Conservation (phyloP, 257 asterid species). For the Solanum tacnaense region DNA sequence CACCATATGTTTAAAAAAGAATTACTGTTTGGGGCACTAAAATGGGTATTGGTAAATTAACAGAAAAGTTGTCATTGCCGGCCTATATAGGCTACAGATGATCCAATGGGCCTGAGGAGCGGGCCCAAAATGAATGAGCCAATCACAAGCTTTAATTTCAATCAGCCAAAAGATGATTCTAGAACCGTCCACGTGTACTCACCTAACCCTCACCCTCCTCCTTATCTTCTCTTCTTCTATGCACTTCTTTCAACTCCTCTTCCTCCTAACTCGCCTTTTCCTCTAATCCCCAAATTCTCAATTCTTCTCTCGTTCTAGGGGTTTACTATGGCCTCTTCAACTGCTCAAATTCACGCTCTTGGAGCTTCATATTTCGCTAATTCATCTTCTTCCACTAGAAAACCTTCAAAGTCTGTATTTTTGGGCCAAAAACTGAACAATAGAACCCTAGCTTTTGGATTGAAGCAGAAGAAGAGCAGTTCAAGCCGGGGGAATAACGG, state of each 20-base stretch:
- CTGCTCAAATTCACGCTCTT: constrained; percentile 58
- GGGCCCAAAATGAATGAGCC: background rate
- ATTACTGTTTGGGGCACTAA: background rate
- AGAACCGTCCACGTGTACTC: constrained; percentile 32
- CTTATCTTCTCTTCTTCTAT: constrained; percentile 8
- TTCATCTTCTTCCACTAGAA: constrained; percentile 19
- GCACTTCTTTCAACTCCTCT: background rate
- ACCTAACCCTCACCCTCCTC: constrained; percentile 25
- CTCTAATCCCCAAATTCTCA: background rate
- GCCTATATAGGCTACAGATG: background rate
- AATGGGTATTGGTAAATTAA: background rate
- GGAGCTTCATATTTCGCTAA: constrained; percentile 28
- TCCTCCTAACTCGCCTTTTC: constrained; percentile 11
- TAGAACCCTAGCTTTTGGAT: constrained; percentile 16
- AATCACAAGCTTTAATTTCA: background rate
- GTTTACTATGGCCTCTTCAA: background rate
- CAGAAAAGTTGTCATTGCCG: background rate
- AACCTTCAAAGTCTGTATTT: constrained; percentile 26
- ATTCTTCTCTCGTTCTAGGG: background rate
- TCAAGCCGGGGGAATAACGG: constrained; percentile 7
- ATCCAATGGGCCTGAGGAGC: background rate
- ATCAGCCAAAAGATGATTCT: constrained; percentile 12
- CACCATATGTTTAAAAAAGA: too few species aligned
- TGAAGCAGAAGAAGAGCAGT: constrained; percentile 32
- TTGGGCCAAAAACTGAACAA: constrained; percentile 35